A percentile compares a stretch with the other conserved stretches of the same genome.
Evolutionary conservation across 257 asterid genomes (phyloP).

Genomic region (Echites panduratus): DNA sequence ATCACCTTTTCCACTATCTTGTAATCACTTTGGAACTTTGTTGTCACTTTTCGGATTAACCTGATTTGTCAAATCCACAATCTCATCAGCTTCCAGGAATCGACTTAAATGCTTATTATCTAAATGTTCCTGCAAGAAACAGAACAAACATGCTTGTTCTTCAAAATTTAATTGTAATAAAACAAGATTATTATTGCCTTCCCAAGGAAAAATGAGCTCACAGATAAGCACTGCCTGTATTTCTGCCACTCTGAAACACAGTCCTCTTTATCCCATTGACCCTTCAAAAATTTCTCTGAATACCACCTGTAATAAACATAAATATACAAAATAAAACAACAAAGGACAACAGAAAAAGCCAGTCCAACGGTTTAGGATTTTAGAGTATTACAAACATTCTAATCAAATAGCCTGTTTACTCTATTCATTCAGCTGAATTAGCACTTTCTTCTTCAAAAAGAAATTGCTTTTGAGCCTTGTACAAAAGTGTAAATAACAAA

Average conservation of each 20-base stretch:
- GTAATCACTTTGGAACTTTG: constrained; percentile 28
- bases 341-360: neutral
- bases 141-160: neutral
- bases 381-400: neutral
- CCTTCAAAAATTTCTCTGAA: constrained; percentile 80
- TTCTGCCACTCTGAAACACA: constrained; percentile 78
- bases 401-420: neutral
- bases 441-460: neutral
- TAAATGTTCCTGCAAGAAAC: constrained; percentile 59
- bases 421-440: neutral
- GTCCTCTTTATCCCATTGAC: constrained; percentile 77
- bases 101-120: constrained; percentile 81
- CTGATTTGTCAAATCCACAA: constrained; percentile 37
- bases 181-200: neutral
- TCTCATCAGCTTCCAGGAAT: constrained; percentile 69
- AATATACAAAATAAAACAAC: neutral
- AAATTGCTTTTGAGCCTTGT: neutral
- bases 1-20: constrained; percentile 11
- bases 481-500: constrained; percentile 1
- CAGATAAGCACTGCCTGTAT: constrained; percentile 79
- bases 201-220: constrained; percentile 21
- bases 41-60: constrained; percentile 28
- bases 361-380: constrained; percentile 16
- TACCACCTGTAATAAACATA: constrained; percentile 52
- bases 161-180: neutral